Conservation (phyloP, 2,329 filamentous ascomycete species). For the Onygenales sp. region DNA sequence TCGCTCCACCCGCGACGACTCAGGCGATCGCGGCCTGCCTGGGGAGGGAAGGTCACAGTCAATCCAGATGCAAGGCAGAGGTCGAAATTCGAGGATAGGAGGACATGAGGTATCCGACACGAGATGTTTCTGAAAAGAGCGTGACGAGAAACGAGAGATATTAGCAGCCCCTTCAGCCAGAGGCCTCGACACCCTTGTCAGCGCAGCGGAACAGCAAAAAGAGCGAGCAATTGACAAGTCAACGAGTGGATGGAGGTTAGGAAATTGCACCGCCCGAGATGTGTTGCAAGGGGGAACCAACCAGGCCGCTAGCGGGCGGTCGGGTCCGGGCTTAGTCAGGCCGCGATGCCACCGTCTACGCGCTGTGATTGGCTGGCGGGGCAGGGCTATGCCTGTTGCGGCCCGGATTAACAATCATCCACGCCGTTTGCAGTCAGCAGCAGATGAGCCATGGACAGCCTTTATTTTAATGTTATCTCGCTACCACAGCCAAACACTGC, state of each 20-base stretch:
- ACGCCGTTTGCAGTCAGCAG: too few relatives aligned
- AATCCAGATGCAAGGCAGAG: background rate
- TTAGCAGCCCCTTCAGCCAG: background rate
- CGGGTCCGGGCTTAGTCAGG: background rate
- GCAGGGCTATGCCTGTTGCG: background rate
- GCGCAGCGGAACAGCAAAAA: conserved; percentile 4
- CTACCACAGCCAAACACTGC: background rate
- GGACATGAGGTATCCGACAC: background rate
- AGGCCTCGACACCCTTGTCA: background rate
- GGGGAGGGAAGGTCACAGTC: background rate
- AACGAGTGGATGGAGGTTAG: conserved; percentile 3
- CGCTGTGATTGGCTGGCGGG: background rate
- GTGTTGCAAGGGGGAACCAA: conserved; percentile 7
- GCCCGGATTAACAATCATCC: background rate
- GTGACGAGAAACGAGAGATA: background rate
- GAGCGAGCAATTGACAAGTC: conserved; percentile 2
- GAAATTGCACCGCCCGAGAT: conserved; percentile 7
- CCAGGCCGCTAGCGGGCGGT: too few relatives aligned
- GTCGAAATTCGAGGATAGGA: background rate
- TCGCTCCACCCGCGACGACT: conserved; percentile 32
- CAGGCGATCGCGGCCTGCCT: conserved; percentile 6
- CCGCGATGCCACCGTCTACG: background rate
- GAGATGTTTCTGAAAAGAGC: background rate
- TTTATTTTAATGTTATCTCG: background rate
- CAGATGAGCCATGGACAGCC: background rate